Conservation (phyloP, 2,329 filamentous ascomycete species). For the Sclerotinia borealis region DNA sequence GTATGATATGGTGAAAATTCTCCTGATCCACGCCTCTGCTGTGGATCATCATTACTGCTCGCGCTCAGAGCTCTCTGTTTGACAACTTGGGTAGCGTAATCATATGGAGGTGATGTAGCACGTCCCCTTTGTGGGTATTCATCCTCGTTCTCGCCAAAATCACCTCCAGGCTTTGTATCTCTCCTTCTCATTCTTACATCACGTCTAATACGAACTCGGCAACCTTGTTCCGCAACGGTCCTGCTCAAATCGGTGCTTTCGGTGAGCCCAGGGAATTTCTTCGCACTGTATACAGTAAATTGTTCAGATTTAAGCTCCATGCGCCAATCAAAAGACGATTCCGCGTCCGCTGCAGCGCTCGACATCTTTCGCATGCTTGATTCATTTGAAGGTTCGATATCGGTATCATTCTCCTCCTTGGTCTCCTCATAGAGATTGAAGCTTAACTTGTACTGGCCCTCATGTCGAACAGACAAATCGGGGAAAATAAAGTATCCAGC, state of each 20-base stretch:
- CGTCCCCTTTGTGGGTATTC: constrained; percentile 42
- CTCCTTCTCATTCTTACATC: constrained; percentile 89
- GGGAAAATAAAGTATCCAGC: constrained; percentile 96
- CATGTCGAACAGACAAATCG: constrained; percentile 90
- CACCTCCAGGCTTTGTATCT: constrained; percentile 57
- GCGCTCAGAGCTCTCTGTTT: constrained; percentile 23
- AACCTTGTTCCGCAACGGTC: constrained; percentile 91
- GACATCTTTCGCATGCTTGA: constrained; percentile 31
- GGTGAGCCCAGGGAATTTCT: constrained; percentile 93
- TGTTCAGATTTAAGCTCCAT: constrained; percentile 83
- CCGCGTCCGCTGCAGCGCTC: constrained; percentile 35
- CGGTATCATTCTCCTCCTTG: constrained; percentile 76
- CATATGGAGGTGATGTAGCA: constrained; percentile 12
- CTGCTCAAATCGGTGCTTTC: constrained; percentile 86
- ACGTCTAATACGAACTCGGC: constrained; percentile 88
- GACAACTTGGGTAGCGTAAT: neutral
- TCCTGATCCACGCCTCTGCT: constrained; percentile 41
- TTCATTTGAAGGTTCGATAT: constrained; percentile 41
- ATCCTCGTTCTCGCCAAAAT: constrained; percentile 51
- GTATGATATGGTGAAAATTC: constrained; percentile 31
- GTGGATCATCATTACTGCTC: constrained; percentile 20
- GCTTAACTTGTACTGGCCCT: constrained; percentile 83
- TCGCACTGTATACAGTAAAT: constrained; percentile 90
- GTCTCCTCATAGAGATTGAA: constrained; percentile 94
- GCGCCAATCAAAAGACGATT: constrained; percentile 66